These are phyloP conservation scores for Thielaviopsis punctulata DNA, from an alignment of 2,329 filamentous ascomycete species.

Conservation along the genomic window DNA sequence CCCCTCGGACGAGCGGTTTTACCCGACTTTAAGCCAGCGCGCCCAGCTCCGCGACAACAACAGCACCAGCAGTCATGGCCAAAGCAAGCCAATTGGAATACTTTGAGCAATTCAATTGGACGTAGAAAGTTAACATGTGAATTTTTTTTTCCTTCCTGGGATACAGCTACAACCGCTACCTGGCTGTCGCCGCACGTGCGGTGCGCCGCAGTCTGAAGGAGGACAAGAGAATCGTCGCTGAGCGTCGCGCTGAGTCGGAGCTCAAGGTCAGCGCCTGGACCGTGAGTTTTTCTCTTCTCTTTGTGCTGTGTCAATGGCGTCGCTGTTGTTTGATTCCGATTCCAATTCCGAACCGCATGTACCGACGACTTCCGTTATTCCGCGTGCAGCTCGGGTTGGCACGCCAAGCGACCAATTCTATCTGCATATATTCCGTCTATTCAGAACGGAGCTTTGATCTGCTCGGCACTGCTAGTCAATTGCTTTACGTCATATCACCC, in stretches of 20 bases:
- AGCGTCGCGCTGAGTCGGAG: constrained; percentile 80
- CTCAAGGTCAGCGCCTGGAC: constrained; percentile 88
- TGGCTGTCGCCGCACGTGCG: constrained; percentile 82
- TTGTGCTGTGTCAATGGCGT: background rate
- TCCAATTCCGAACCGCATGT: background rate
- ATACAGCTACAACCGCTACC: constrained; percentile 96
- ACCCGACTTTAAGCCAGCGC: background rate
- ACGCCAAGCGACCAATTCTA: background rate
- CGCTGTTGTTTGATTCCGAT: background rate
- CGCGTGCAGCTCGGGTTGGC: background rate
- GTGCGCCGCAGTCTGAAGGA: constrained; percentile 97
- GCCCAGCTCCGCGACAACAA: background rate
- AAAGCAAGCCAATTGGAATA: background rate
- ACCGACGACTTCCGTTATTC: background rate
- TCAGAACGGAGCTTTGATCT: too few relatives aligned
- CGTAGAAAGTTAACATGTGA: background rate
- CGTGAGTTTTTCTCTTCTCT: constrained; percentile 36
- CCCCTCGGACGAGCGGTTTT: constrained; percentile 4
- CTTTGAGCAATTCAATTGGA: background rate
- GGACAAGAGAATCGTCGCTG: constrained; percentile 68
- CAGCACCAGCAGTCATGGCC: background rate
- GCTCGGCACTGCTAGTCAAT: too few relatives aligned
- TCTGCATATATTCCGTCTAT: too few relatives aligned
- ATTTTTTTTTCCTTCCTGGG: background rate
- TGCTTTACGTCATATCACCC: too few relatives aligned